Percentiles rank a stretch among this genome's conserved stretches.
Evolutionary conservation across 129 eudicot genomes (phyloP).

Genomic region (Flaveria brownii): DNA sequence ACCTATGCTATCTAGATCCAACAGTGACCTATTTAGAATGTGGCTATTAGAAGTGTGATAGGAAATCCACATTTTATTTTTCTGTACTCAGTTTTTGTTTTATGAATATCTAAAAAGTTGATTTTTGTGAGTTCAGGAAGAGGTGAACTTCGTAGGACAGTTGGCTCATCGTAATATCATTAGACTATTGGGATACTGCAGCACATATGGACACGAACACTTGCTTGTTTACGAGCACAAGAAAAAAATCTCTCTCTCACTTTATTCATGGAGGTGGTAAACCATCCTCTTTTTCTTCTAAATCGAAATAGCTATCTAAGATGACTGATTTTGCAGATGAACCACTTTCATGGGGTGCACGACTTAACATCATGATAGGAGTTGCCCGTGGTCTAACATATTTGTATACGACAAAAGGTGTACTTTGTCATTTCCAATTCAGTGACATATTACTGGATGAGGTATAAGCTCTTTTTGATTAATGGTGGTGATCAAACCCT

Average conservation of each 20-base stretch:
- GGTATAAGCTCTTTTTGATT: neutral
- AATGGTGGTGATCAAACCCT: neutral
- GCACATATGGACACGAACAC: neutral
- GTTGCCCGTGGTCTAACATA: conserved; percentile 23
- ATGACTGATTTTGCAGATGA: conserved; percentile 14
- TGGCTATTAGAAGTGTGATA: too few relatives aligned
- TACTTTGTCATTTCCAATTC: too few relatives aligned
- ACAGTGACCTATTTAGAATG: too few relatives aligned
- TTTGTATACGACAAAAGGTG: too few relatives aligned
- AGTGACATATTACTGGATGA: conserved; percentile 13
- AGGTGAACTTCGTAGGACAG: conserved; percentile 20
- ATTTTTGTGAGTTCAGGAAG: conserved; percentile 16
- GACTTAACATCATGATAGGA: conserved; percentile 27
- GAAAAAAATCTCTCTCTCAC: neutral
- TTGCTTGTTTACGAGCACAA: conserved; percentile 28
- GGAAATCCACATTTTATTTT: too few relatives aligned
- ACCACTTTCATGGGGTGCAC: conserved; percentile 35
- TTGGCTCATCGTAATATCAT: conserved; percentile 28
- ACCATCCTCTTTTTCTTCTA: neutral
- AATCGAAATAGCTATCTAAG: neutral
- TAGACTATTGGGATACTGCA: conserved; percentile 25
- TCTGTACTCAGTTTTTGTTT: too few relatives aligned
- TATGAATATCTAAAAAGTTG: too few relatives aligned
- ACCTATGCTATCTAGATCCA: too few relatives aligned
- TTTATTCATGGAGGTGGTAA: too few relatives aligned